Evolutionary conservation across 31 red algal species (phyloP), one percentile per base, ranked within the genome.

Genomic region (Odonthalia washingtoniensis): DNA sequence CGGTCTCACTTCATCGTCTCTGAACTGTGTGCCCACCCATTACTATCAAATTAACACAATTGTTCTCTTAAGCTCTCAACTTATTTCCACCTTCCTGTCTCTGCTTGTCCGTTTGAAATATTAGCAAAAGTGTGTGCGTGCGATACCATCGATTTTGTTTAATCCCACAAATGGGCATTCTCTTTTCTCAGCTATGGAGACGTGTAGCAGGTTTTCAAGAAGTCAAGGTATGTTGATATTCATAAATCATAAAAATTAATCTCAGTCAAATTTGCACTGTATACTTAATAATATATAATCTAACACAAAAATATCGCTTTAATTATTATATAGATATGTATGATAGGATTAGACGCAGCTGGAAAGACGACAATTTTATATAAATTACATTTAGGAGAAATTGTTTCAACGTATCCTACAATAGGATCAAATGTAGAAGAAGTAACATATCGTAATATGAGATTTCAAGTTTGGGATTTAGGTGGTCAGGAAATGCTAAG

Each of bases 301-400:
- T 60, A 49, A 73, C 81, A 46, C 46, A 12, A 31, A 21, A 3
- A 21, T 70, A 28, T 42, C 36, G 16, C 30, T 21, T 17, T n/a
- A n/a, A n/a, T n/a, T n/a, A n/a, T n/a, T n/a, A n/a, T n/a, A 46
- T 21, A 93, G 87, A 92, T 97, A 78, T 97, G 95, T 83, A 98
- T 98, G 92, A 90, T 98, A 43, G 96, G 96, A 39, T 89, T 98
- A 26, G 96, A 98, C 72, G 90, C 86, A 32, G 96, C 96, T 42
- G 96, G 96, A 14, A 98, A 98, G 70, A 98, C 96, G 1, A 98
- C 92, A n/a, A 90, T 98, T 65, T 82, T 98, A 4, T 98, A 98
- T 87, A 88, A 87, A 26, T 84, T 98, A 28, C 92, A 92, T 81
- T 82, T 98, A 6, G 96, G 96, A 6, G 89, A 92, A 41, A 84